Conservation (phyloP, 2,329 filamentous ascomycete species). For the Cordyceps cateniannulata region DNA sequence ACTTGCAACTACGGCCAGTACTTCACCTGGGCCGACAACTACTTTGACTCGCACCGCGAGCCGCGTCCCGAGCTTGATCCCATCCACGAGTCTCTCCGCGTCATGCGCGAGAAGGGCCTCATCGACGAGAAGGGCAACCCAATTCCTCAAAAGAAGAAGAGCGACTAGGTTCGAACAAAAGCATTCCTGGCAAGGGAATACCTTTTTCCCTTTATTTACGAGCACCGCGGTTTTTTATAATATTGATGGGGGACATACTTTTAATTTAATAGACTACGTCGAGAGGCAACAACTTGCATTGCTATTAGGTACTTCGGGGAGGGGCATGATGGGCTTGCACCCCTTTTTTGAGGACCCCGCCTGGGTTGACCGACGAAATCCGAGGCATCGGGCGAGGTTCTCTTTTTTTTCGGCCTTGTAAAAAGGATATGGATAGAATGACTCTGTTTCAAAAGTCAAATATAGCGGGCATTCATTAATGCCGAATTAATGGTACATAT, state of each 20-base stretch:
- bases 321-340: neutral
- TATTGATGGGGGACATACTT: conserved; percentile 7
- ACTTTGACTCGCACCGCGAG: conserved; percentile 37
- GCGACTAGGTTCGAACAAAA: neutral
- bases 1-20: conserved; percentile 44
- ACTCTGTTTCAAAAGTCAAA: neutral
- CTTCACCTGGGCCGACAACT: conserved; percentile 41
- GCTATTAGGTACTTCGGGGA: neutral
- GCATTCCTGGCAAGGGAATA: neutral
- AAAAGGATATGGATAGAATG: neutral
- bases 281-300: neutral
- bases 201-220: neutral
- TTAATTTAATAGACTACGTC: conserved; percentile 6
- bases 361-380: neutral
- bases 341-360: conserved; percentile 4
- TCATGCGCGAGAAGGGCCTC: conserved; percentile 38
- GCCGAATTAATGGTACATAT: conserved; percentile 1
- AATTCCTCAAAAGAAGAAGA: conserved; percentile 28
- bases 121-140: conserved; percentile 37
- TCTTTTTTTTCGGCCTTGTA: neutral
- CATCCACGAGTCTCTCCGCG: conserved; percentile 36
- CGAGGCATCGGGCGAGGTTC: neutral
- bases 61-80: conserved; percentile 37
- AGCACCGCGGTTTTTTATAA: conserved; percentile 6
- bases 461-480: neutral